Conservation (phyloP, 352 stramenopile genomes). For the Aphanomyces invadans region DNA sequence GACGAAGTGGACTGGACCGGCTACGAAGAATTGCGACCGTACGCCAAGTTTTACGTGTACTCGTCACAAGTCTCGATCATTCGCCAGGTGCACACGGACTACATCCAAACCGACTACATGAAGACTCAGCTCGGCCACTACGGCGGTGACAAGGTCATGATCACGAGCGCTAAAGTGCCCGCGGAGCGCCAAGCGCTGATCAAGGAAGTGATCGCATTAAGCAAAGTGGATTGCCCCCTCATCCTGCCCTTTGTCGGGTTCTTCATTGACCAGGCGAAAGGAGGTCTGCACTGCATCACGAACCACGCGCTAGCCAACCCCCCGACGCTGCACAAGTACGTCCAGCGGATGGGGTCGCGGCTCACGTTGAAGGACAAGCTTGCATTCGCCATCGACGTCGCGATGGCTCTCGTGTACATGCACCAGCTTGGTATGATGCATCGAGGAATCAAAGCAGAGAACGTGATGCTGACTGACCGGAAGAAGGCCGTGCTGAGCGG, state of each 20-base stretch:
- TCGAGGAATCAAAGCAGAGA: conserved; percentile 32
- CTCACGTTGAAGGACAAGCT: conserved; percentile 24
- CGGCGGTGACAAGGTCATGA: conserved; percentile 5
- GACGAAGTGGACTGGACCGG: conserved; percentile 18
- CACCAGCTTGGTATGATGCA: conserved; percentile 29
- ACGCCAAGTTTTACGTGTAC: conserved; percentile 13
- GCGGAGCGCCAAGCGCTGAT: neutral
- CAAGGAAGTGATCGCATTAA: conserved; percentile 20
- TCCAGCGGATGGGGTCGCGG: neutral
- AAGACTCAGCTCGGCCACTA: conserved; percentile 16
- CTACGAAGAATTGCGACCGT: conserved; percentile 9
- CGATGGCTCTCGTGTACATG: conserved; percentile 29
- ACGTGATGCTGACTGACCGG: conserved; percentile 32
- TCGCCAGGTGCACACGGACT: conserved; percentile 7
- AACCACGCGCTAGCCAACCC: conserved; percentile 1
- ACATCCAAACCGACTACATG: conserved; percentile 19
- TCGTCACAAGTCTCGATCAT: conserved; percentile 10
- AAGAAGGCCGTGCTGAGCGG: conserved; percentile 50
- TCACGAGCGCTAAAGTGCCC: conserved; percentile 19
- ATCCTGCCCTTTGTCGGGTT: conserved; percentile 15
- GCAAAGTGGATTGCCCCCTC: conserved; percentile 14
- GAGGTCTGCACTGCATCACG: conserved; percentile 18
- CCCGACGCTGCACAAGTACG: neutral
- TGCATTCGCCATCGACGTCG: conserved; percentile 29
- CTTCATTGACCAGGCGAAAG: conserved; percentile 1